Evolutionary conservation across 2,329 filamentous ascomycete genomes (phyloP), one percentile per base, ranked within the genome.

Genomic region (Colletotrichum tofieldiae): DNA sequence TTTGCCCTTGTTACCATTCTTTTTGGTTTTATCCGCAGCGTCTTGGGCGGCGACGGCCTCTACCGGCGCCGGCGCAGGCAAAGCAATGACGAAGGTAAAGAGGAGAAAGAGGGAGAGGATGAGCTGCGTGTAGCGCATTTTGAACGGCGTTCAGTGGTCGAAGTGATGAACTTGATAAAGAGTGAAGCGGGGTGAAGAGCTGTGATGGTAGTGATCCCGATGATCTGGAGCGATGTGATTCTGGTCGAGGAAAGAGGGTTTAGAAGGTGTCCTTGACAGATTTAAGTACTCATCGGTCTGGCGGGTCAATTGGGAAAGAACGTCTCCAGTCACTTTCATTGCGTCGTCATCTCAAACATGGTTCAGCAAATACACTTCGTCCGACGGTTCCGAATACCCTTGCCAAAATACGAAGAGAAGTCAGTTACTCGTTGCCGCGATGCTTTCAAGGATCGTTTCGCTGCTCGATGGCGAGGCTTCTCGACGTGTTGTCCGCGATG

Each of bases 311-410:
- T 32, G 12, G 54, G 18, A 52, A 39, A 29, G 18, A 16, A 43
- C 20, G 14, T 37, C 14, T 59, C 8, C 45, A 14, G 23, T 26
- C 35, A 37, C 12, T 39, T 41, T 65, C 59, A 29, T 45, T 20
- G 52, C 59, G 65, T 64, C 66, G 54, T 55, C 59, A 54, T 72
- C 65, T 72, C 65, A 70, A 60, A 64, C 59, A 8, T 8, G 14
- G 20, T 9, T 55, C 39, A 59, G 16, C 59, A 51, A 32, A 49
- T 49, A 64, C 54, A 64, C 66, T 23, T 61, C 45, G 5, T 49
- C 54, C 32, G 45, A 69, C 32, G 26, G 43, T 29, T 16, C 52
- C 58, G 58, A 41, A 41, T 32, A 59, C 52, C 65, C 65, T 69
- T 32, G n/a, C 16, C 59, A 16, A 39, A 20, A 47, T 16, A 41